Evolutionary conservation across 2,329 filamentous ascomycete species (phyloP).

Genomic region (Exophiala dermatitidis): DNA sequence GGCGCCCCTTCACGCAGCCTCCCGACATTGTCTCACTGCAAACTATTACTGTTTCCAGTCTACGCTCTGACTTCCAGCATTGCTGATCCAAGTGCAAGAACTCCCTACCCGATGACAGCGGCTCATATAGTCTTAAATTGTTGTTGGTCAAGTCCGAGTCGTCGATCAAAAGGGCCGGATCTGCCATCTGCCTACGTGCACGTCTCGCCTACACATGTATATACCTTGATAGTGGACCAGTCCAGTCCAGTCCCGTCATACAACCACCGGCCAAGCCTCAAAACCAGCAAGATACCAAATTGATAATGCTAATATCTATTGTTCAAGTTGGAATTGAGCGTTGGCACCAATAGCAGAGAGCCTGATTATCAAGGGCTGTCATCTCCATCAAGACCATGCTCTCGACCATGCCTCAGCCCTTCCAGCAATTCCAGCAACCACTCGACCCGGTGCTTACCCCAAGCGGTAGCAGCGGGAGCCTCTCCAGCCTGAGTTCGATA

Average conservation of each 20-base stretch:
- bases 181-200: not conserved
- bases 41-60: too few relatives aligned
- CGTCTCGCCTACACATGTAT: not conserved
- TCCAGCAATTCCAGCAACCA: conserved; percentile 8
- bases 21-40: too few relatives aligned
- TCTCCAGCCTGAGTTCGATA: conserved; percentile 13
- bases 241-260: too few relatives aligned
- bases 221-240: not conserved
- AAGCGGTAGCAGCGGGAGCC: conserved; percentile 6
- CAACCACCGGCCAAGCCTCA: not conserved
- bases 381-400: conserved; percentile 17
- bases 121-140: conserved; percentile 8
- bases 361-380: conserved; percentile 1
- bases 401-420: conserved; percentile 17
- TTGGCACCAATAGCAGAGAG: conserved; percentile 14
- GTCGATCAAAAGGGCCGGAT: not conserved
- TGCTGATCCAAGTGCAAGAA: not conserved
- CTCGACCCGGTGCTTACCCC: conserved; percentile 5
- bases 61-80: too few relatives aligned
- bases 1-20: not conserved
- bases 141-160: not conserved
- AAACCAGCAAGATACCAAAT: not conserved
- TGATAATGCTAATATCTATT: not conserved
- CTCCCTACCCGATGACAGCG: conserved; percentile 9
- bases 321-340: not conserved